Evolutionary conservation across 352 stramenopile genomes (phyloP).

Genomic region (Phytophthora tubulina): DNA sequence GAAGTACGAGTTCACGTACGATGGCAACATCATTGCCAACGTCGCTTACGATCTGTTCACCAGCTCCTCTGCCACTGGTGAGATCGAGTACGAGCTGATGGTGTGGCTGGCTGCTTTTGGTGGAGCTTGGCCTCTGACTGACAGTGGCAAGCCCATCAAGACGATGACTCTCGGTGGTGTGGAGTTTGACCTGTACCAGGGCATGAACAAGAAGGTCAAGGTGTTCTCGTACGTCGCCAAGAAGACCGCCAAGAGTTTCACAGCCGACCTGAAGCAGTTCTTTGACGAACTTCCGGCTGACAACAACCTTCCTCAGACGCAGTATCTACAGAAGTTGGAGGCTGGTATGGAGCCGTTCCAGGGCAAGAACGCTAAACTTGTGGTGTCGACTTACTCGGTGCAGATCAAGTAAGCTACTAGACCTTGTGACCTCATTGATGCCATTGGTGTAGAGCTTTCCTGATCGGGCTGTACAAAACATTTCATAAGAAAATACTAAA

Average conservation of each 20-base stretch:
- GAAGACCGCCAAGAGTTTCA: conserved; percentile 31
- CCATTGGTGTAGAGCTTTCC: too few relatives aligned
- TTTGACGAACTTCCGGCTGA: conserved; percentile 37
- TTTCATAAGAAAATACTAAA: too few relatives aligned
- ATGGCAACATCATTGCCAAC: conserved; percentile 51
- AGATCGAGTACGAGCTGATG: conserved; percentile 54
- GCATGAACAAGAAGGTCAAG: conserved; percentile 45
- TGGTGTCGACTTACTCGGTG: conserved; percentile 38
- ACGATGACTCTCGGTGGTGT: conserved; percentile 31
- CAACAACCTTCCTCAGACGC: conserved; percentile 35
- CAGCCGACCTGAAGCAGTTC: conserved; percentile 44
- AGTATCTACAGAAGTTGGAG: conserved; percentile 43
- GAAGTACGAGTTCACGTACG: conserved; percentile 50
- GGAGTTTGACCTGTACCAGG: conserved; percentile 46
- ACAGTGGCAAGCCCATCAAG: conserved; percentile 39
- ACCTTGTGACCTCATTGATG: too few relatives aligned
- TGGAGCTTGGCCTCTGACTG: conserved; percentile 40
- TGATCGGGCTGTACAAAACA: too few relatives aligned
- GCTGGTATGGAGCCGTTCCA: conserved; percentile 49
- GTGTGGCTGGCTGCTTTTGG: conserved; percentile 49
- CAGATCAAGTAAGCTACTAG: conserved; percentile 22
- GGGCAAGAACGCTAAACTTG: conserved; percentile 40
- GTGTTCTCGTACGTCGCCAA: conserved; percentile 51
- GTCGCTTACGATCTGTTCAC: conserved; percentile 55
- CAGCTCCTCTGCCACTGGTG: conserved; percentile 27